Evolutionary conservation across 495 filamentous ascomycete genomes (phyloP), one percentile per base, ranked within the genome.

Genomic region (Penicillium fimorum): DNA sequence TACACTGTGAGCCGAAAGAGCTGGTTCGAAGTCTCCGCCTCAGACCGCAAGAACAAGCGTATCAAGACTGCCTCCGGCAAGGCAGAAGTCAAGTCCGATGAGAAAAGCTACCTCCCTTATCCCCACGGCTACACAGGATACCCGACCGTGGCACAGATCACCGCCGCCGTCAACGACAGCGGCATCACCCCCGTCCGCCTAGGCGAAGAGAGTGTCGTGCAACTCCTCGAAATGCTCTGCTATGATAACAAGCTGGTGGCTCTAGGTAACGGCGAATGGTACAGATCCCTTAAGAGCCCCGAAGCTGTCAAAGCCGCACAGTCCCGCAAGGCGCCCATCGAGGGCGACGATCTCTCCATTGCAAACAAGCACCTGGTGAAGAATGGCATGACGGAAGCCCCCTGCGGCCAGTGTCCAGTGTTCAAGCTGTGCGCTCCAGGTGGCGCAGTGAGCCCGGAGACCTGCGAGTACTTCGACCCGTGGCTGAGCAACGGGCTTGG

Each of bases 371-470:
- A 58, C 37, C 53, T 72, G 9, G 73, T 71, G 22, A 80, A 75
- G 53, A 86, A 87, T 62, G 91, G 89, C 22, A 84, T 95, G 65
- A 94, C 88, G 1, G 91, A 96, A 62, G 85, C 86, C 3, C 94
- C 94, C 8, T 98, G 94, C 76, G 93, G 91, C 15, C 78, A 83
- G 57, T 98, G 94, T 68, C 94, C 95, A 0, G 94, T 97, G n/a
- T 95, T 96, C 73, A 84, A 88, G 38, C 76, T 96, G 18, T 98
- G 94, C 70, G 87, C 87, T 46, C 89, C 94, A 51, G 91, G 88
- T 6, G 92, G 91, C 1, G 87, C 88, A 9, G 90, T 97, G 33
- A 94, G 86, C 67, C 90, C 94, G 1, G 87, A 86, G 53, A 96
- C 82, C 47, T 98, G 94, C 69, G 88, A 91, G 41, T 98, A 97